Evolutionary conservation across 306 rosid species (phyloP), one percentile per base, ranked within the genome.

Genomic region (Canavalia ensiformis): DNA sequence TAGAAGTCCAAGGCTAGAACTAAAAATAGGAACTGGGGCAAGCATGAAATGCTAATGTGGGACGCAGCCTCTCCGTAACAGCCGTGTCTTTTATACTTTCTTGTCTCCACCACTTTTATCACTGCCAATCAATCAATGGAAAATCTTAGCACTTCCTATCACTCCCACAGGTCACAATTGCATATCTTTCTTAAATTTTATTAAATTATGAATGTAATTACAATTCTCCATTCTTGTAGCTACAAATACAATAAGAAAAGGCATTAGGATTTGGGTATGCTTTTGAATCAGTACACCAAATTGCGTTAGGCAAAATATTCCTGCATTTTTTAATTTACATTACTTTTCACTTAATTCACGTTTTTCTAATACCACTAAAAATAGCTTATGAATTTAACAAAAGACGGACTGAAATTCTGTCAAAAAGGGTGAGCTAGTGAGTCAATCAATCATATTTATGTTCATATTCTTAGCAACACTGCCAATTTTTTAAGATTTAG

Each of bases 41-140:
- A 3, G 84, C 66, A 35, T 47, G 78, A 71, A 59, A 73, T 7
- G 6, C 42, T 12, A 25, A 64, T 45, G 65, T 55, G 37, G 54
- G 66, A 77, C 74, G 64, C 51, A 1, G 39, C 44, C 58, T 42
- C 66, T 60, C 60, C 72, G 57, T 72, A 51, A 41, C 59, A 30
- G 7, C 68, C 59, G 79, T 47, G 79, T 64, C 84, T 78, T 78
- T 68, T 78, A 39, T 68, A 55, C 76, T 42, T 68, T 78, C 47
- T 79, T 79, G 76, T 68, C 83, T 79, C 77, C 83, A 57, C 77
- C 30, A 45, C 59, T 39, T 49, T 54, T 67, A 35, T 55, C 57
- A 29, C 52, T n/a, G n/a, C 44, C 18, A 29, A 31, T 33, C 6
- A 41, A 28, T n/a, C 51, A 72, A 45, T 28, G 37, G 1, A 30